Percentiles rank a stretch among this genome's conserved stretches.
Evolutionary conservation across 768 basidiomycete genomes (phyloP).

Genomic region (Boletus tylopilopsis): DNA sequence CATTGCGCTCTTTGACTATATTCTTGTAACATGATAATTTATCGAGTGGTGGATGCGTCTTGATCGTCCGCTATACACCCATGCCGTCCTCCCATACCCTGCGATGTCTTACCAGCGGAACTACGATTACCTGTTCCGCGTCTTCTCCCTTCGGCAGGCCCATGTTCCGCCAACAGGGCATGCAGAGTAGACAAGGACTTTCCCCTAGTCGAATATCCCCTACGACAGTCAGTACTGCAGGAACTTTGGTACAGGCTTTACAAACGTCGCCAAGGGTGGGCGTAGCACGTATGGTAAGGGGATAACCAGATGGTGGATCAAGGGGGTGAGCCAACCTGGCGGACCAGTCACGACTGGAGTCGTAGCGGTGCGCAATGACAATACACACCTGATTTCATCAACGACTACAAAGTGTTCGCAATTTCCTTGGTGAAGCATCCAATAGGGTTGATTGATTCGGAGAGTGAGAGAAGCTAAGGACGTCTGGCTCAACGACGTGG

Average conservation of each 20-base stretch:
- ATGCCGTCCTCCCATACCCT: constrained; percentile 17
- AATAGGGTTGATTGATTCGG: constrained; percentile 73
- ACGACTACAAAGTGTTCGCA: constrained; percentile 79
- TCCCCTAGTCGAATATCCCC: constrained; percentile 75
- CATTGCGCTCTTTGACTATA: constrained; percentile 3
- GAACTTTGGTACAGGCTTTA: constrained; percentile 65
- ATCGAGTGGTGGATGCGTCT: constrained; percentile 3
- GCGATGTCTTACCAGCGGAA: constrained; percentile 48
- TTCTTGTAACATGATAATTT: constrained; percentile 8
- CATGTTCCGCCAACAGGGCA: constrained; percentile 69
- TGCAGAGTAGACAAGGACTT: constrained; percentile 72
- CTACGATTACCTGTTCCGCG: constrained; percentile 41
- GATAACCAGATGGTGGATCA: constrained; percentile 59
- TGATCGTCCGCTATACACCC: not conserved
- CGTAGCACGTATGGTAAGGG: constrained; percentile 62
- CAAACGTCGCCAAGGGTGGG: constrained; percentile 62
- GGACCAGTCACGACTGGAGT: constrained; percentile 3
- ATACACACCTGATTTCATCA: constrained; percentile 62
- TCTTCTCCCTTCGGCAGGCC: constrained; percentile 46
- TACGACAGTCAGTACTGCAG: constrained; percentile 62
- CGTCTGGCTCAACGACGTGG: constrained; percentile 45
- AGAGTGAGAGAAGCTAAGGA: constrained; percentile 52
- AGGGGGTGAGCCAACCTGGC: constrained; percentile 54
- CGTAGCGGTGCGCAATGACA: not conserved
- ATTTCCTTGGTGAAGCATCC: constrained; percentile 75